Evolutionary conservation across 2,329 filamentous ascomycete species (phyloP).

Genomic region (Phyllachora maydis): DNA sequence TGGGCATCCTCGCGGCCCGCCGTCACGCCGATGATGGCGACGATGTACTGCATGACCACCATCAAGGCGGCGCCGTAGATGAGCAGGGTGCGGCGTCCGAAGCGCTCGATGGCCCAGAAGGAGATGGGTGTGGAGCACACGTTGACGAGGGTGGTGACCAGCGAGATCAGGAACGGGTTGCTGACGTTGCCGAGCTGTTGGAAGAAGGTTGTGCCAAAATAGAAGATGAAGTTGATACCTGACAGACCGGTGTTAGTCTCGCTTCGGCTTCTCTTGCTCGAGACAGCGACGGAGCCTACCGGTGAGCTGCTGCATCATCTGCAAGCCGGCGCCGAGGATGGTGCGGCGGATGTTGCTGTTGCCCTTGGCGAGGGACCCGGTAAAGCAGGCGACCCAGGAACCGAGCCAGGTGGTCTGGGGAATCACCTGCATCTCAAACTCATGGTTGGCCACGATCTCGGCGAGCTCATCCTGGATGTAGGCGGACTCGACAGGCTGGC

Average conservation of each 20-base stretch:
- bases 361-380: conserved; percentile 35
- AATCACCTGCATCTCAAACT: conserved; percentile 56
- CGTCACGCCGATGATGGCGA: conserved; percentile 54
- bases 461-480: conserved; percentile 62
- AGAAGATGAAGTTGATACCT: conserved; percentile 87
- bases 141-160: conserved; percentile 79
- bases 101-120: conserved; percentile 67
- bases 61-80: conserved; percentile 64
- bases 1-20: conserved; percentile 30
- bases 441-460: conserved; percentile 77
- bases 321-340: conserved; percentile 49
- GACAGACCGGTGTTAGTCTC: conserved; percentile 27
- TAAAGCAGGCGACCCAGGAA: conserved; percentile 51
- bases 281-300: neutral
- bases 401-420: conserved; percentile 42
- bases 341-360: conserved; percentile 52
- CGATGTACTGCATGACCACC: conserved; percentile 73
- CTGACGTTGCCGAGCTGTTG: conserved; percentile 52
- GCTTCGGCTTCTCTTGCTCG: too few relatives aligned
- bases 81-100: conserved; percentile 64
- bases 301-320: conserved; percentile 56
- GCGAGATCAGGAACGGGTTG: conserved; percentile 64
- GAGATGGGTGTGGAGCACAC: conserved; percentile 69
- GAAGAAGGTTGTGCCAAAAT: conserved; percentile 74
- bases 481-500: conserved; percentile 50